Base-by-base conservation (phyloP, 352 stramenopile species). In the Pythium dissimile region DNA sequence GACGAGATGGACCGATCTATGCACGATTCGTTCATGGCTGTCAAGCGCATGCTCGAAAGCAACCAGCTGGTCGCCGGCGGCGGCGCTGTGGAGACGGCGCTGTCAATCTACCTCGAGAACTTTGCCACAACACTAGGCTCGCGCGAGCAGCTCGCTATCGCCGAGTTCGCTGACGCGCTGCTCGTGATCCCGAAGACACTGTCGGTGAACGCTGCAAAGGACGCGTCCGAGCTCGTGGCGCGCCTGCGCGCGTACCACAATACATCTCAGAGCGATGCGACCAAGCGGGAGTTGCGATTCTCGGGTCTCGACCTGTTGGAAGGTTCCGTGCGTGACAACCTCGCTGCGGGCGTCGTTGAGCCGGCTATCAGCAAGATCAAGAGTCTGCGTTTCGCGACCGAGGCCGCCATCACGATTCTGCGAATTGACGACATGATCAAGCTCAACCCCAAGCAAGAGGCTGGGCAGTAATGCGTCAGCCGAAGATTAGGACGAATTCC, bases 351-450 rank as follows among this genome's bases (percentile, higher is more conserved):
- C 56, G 97, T 99, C n/a, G 88, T 99, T 15, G 97, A 99, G 83
- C 97, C 97, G 18, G 97, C 97, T 53, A 99, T 99, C 64, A 99
- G 93, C 67, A 99, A 99, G 85, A 98, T 99, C 77, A 99, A 99
- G 80, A 98, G 88, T 71, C 77, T 99, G 60, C 86, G 97, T 64
- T 99, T 99, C 84, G 97, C 97, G 18, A 99, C 96, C 5, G 97
- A 99, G 64, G 97, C 97, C 31, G 97, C 97, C 42, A 99, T 99
- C 78, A 99, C 97, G 31, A 99, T 99, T 84, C 71, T 99, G 56
- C 89, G 97, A 74, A 99, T 99, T 75, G 97, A 99, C 83, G 97
- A 99, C 80, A 91, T 97, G 72, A 99, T 99, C 71, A 98, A 96
- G 67, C 80, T 99, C 51, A 96, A 96, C 80, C 84, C 82, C 28